A percentile compares a stretch with the other conserved stretches of the same genome.
These are phyloP conservation scores for Oldenlandia corymbosa DNA, from an alignment of 257 asterid species.

Conservation along the genomic window DNA sequence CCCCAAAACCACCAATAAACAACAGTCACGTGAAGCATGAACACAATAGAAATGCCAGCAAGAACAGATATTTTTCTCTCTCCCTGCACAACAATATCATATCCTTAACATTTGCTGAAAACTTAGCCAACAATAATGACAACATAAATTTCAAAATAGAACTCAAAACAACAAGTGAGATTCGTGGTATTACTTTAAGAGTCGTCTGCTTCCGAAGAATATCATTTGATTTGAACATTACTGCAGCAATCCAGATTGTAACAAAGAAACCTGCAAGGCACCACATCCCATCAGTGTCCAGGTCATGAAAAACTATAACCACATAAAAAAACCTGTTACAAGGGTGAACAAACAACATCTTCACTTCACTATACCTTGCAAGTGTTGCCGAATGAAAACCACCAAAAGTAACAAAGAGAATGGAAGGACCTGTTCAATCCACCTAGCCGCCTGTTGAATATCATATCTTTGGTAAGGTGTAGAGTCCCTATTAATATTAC, in stretches of 20 bases:
- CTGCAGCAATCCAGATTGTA: conserved; percentile 72
- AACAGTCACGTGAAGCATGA: conserved; percentile 55
- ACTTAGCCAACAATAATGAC: conserved; percentile 7
- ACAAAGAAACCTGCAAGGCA: conserved; percentile 58
- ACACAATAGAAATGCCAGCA: conserved; percentile 39
- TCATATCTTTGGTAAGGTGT: conserved; percentile 90
- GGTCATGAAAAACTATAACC: background rate
- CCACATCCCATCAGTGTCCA: conserved; percentile 11
- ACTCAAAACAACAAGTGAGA: conserved; percentile 5
- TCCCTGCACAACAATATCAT: conserved; percentile 43
- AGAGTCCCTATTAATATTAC: conserved; percentile 62
- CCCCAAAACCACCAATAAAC: conserved; percentile 79
- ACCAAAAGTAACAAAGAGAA: conserved; percentile 73
- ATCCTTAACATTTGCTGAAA: no score
- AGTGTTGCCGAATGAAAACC: conserved; percentile 79
- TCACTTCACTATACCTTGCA: conserved; percentile 67
- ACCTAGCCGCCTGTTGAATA: conserved; percentile 81
- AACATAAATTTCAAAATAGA: background rate
- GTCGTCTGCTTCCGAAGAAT: conserved; percentile 79
- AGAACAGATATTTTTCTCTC: conserved; percentile 61
- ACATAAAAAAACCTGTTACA: background rate
- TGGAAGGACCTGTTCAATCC: conserved; percentile 85
- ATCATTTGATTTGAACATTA: conserved; percentile 88
- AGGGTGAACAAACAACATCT: background rate
- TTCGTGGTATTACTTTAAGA: conserved; percentile 48